Evolutionary conservation across 1,284 basidiomycete genomes (phyloP).

Genomic region (Retiboletus flavoniger): DNA sequence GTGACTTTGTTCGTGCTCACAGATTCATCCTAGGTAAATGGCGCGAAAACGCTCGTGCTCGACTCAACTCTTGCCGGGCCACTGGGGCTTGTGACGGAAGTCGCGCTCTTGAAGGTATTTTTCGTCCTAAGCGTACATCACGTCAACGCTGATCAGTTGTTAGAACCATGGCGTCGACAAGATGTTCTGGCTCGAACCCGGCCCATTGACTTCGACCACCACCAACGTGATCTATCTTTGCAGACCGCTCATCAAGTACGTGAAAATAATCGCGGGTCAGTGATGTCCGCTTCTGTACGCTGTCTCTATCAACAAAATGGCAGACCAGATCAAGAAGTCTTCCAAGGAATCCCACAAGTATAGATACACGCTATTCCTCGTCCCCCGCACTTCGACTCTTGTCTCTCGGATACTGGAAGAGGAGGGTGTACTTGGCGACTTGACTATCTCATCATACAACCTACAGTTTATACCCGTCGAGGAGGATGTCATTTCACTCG

Average conservation of each 20-base stretch:
- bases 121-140: neutral
- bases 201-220: constrained; percentile 79
- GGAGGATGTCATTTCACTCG: constrained; percentile 86
- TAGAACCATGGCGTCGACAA: constrained; percentile 98
- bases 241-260: constrained; percentile 80
- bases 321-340: constrained; percentile 87
- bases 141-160: constrained; percentile 3
- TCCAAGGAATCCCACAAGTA: constrained; percentile 67
- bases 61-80: constrained; percentile 89
- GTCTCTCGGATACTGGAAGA: constrained; percentile 84
- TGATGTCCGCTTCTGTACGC: constrained; percentile 14
- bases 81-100: constrained; percentile 89
- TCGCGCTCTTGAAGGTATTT: constrained; percentile 83
- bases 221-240: constrained; percentile 94
- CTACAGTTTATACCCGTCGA: constrained; percentile 93
- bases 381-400: constrained; percentile 85
- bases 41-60: constrained; percentile 93
- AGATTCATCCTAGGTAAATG: constrained; percentile 70
- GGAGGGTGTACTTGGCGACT: constrained; percentile 88
- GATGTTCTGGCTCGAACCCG: constrained; percentile 98
- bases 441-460: constrained; percentile 83
- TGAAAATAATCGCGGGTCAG: constrained; percentile 88
- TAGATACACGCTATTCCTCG: constrained; percentile 86
- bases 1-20: constrained; percentile 4
- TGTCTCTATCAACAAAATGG: constrained; percentile 14